Percentiles rank a stretch among this genome's conserved stretches.
phyloP scores from a whole-genome alignment of 495 filamentous ascomycete genomes.

The Aspergillus olivimuriae region DNA sequence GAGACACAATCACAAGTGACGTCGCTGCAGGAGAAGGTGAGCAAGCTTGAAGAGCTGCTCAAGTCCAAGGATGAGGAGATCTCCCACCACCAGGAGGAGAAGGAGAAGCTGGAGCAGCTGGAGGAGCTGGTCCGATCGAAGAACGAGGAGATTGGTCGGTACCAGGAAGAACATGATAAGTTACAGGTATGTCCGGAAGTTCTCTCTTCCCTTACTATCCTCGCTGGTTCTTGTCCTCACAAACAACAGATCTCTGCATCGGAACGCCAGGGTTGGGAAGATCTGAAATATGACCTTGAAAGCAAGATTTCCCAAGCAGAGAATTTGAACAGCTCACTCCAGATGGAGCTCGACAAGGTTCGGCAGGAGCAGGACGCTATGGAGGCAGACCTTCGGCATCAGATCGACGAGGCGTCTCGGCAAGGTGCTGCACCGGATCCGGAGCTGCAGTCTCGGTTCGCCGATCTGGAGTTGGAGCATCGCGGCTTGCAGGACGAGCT shows the following conservation, averaged over 20 bases:
- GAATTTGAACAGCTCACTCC: slow-evolving; percentile 66
- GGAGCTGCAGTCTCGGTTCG: slow-evolving; percentile 49
- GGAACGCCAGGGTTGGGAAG: slow-evolving; percentile 65
- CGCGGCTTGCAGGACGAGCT: slow-evolving; percentile 64
- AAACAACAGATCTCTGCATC: slow-evolving; percentile 28
- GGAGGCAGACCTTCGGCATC: slow-evolving; percentile 56
- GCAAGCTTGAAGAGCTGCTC: slow-evolving; percentile 57
- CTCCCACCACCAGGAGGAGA: slow-evolving; percentile 31
- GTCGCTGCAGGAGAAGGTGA: slow-evolving; percentile 66
- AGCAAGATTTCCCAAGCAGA: slow-evolving; percentile 71
- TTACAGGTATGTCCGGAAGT: slow-evolving; percentile 38
- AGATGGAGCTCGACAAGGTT: slow-evolving; percentile 68
- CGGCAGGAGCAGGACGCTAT: slow-evolving; percentile 58
- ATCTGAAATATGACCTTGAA: slow-evolving; percentile 68
- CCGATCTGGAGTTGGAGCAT: slow-evolving; percentile 65
- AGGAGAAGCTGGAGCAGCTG: slow-evolving; percentile 52
- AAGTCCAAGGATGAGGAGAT: slow-evolving; percentile 55
- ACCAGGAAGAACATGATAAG: slow-evolving; percentile 32
- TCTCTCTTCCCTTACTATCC: neutral
- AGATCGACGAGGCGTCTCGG: slow-evolving; percentile 50
- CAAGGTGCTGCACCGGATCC: slow-evolving; percentile 29
- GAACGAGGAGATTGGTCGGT: slow-evolving; percentile 42
- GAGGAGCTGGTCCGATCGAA: slow-evolving; percentile 49
- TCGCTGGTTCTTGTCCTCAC: slow-evolving; percentile 3
- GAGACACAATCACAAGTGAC: slow-evolving; percentile 75